Percentiles rank a stretch among this genome's conserved stretches.
phyloP scores from a whole-genome alignment of 768 basidiomycete species.

The Lentinus tigrinus region DNA sequence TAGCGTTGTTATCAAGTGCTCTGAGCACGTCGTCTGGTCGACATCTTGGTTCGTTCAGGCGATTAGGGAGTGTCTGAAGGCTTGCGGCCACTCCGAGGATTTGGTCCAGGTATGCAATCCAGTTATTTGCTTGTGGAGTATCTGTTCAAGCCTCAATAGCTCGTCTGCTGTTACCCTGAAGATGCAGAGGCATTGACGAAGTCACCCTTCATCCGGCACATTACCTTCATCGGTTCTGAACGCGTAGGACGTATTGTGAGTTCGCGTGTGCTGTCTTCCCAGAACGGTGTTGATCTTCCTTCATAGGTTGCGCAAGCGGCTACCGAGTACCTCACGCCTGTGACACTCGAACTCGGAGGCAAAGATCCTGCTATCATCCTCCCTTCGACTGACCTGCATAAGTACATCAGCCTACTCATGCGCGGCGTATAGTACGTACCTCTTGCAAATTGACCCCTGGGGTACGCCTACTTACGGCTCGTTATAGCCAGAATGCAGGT shows the following conservation, averaged over 20 bases:
- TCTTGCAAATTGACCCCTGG: not conserved
- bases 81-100: conserved; percentile 80
- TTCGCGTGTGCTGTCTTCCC: conserved; percentile 15
- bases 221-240: conserved; percentile 91
- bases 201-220: conserved; percentile 82
- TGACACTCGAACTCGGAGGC: conserved; percentile 91
- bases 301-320: conserved; percentile 78
- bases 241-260: conserved; percentile 69
- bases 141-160: conserved; percentile 32
- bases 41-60: conserved; percentile 79
- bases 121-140: not conserved
- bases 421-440: conserved; percentile 83
- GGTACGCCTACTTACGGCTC: not conserved
- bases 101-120: conserved; percentile 69
- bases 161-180: conserved; percentile 87
- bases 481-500: conserved; percentile 78
- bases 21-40: conserved; percentile 92
- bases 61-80: conserved; percentile 71
- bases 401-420: conserved; percentile 82
- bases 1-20: conserved; percentile 86
- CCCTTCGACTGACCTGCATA: conserved; percentile 77
- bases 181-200: conserved; percentile 80
- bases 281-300: not conserved
- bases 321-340: conserved; percentile 83
- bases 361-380: conserved; percentile 94